Evolutionary conservation across 192 early-diverging fungal genomes (phyloP).

Genomic region (Chytriomyces hyalinus): DNA sequence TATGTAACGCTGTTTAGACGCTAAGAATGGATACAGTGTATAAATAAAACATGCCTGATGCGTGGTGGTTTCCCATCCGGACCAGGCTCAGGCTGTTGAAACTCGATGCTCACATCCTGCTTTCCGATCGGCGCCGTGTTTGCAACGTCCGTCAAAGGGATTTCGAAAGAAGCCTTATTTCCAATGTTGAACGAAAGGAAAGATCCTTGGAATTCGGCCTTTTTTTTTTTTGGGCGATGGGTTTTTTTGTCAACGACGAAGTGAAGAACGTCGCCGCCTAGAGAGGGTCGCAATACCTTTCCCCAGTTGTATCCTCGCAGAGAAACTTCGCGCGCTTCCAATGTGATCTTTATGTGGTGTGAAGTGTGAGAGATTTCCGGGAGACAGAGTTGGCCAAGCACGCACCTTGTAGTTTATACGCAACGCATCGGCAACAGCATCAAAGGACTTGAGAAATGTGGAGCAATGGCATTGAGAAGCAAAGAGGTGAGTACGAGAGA

Average conservation of each 20-base stretch:
- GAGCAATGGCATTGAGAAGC: background rate
- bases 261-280: no score
- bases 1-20: no score
- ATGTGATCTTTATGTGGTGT: constrained; percentile 37
- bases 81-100: constrained; percentile 65
- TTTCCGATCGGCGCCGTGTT: constrained; percentile 84
- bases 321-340: constrained; percentile 86
- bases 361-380: no score
- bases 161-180: constrained; percentile 87
- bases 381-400: no score
- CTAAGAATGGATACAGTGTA: no score
- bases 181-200: constrained; percentile 81
- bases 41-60: background rate
- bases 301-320: constrained; percentile 99
- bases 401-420: constrained; percentile 68
- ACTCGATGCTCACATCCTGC: constrained; percentile 92
- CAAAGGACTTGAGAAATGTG: constrained; percentile 68
- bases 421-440: constrained; percentile 74
- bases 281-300: background rate
- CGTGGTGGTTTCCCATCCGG: constrained; percentile 52
- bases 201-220: constrained; percentile 59
- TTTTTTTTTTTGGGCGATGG: background rate
- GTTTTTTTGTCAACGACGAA: no score
- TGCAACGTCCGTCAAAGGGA: constrained; percentile 86
- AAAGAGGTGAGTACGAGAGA: constrained; percentile 18